A percentile compares a stretch with the other conserved stretches of the same genome.
These are phyloP conservation scores for Erysimum pusillum DNA, from an alignment of 441 rosid genomes.

Conservation along the genomic window DNA sequence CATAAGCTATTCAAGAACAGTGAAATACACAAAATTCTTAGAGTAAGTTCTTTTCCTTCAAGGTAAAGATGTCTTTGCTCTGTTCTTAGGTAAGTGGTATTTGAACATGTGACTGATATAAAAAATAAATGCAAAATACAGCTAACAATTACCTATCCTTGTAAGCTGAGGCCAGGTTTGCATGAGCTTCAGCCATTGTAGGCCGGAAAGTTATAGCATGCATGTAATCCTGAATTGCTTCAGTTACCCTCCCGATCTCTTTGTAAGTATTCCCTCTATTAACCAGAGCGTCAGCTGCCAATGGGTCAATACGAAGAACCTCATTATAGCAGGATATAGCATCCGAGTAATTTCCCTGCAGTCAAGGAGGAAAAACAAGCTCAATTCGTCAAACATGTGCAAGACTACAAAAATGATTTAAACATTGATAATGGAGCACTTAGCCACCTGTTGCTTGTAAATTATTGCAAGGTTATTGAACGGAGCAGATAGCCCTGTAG, in stretches of 20 bases:
- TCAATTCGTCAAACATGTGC: conserved; percentile 3
- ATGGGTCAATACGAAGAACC: conserved; percentile 96
- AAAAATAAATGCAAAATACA: conserved; percentile 18
- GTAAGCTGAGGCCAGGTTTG: conserved; percentile 98
- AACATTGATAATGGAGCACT: conserved; percentile 17
- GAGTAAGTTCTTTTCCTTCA: not conserved
- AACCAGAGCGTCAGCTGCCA: conserved; percentile 99
- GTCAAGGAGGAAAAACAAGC: conserved; percentile 24
- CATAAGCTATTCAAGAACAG: not conserved
- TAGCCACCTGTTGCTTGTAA: conserved; percentile 91
- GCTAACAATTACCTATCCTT: conserved; percentile 81
- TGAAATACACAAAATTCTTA: not conserved
- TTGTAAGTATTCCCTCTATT: conserved; percentile 98
- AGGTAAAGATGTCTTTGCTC: not conserved
- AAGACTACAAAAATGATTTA: conserved; percentile 10
- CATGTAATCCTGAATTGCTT: conserved; percentile 94
- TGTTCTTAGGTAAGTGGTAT: conserved; percentile 18
- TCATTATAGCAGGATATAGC: conserved; percentile 99
- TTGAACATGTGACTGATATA: conserved; percentile 10
- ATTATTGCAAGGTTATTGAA: conserved; percentile 97
- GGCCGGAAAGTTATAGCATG: conserved; percentile 89
- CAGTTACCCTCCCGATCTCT: conserved; percentile 95
- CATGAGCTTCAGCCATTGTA: conserved; percentile 99
- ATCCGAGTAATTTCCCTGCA: conserved; percentile 92
- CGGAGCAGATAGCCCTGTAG: conserved; percentile 97